Evolutionary conservation across 331 rosid species (phyloP).

Genomic region (Quercus tomentella): DNA sequence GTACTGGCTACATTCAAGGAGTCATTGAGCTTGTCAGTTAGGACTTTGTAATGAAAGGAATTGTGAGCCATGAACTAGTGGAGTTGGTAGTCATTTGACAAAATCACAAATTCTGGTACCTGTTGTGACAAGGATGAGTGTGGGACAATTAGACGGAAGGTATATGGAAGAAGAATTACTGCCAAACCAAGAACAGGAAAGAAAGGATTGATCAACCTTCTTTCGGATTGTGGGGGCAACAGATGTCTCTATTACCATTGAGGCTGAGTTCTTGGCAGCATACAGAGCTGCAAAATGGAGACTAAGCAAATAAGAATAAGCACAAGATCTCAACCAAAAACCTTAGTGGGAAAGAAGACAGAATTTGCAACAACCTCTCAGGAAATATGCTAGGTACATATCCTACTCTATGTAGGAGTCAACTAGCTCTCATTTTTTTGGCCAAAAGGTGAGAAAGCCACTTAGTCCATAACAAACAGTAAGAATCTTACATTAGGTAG

Average conservation of each 20-base stretch:
- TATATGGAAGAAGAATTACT: constrained; percentile 17
- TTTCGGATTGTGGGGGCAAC: constrained; percentile 33
- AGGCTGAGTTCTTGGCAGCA: constrained; percentile 35
- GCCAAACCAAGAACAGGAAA: constrained; percentile 30
- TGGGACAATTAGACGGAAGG: constrained; percentile 18
- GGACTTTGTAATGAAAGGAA: constrained; percentile 13
- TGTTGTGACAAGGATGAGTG: constrained; percentile 22
- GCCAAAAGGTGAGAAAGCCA: constrained; percentile 3
- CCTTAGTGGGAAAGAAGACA: constrained; percentile 34
- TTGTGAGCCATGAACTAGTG: constrained; percentile 17
- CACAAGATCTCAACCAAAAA: constrained; percentile 34
- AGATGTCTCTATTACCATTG: constrained; percentile 45
- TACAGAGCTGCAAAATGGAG: constrained; percentile 59
- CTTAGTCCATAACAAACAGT: constrained; percentile 8
- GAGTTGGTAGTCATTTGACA: constrained; percentile 23
- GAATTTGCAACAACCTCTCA: constrained; percentile 19
- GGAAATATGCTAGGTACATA: constrained; percentile 15
- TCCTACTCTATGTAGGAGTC: constrained; percentile 18
- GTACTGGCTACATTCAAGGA: background rate
- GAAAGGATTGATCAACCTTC: constrained; percentile 48
- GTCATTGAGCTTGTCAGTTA: background rate
- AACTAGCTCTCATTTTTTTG: constrained; percentile 9
- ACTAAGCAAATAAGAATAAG: constrained; percentile 47
- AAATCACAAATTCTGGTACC: constrained; percentile 35
- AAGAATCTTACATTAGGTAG: background rate